These are phyloP conservation scores for Lentinula raphanica DNA, from an alignment of 768 basidiomycete species.

Conservation along the genomic window DNA sequence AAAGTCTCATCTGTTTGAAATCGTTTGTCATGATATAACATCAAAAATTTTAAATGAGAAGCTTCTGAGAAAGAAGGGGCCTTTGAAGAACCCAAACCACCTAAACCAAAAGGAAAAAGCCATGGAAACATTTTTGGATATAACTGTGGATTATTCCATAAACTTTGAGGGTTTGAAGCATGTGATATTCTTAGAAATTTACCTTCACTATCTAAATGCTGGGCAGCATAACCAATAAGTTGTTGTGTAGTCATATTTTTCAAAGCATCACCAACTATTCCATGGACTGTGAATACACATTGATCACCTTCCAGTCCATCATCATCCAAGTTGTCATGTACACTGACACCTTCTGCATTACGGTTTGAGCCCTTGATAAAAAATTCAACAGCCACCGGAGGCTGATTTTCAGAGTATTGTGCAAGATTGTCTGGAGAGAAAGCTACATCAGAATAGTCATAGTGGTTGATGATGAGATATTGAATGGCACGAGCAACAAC, in stretches of 20 bases:
- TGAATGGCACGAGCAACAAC: slow-evolving; percentile 23
- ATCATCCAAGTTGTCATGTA: slow-evolving; percentile 19
- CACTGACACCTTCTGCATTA: slow-evolving; percentile 19
- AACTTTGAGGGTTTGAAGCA: slow-evolving; percentile 18
- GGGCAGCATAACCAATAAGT: slow-evolving; percentile 19
- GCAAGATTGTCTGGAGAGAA: slow-evolving; percentile 24
- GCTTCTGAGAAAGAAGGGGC: slow-evolving; percentile 19
- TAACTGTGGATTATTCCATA: slow-evolving; percentile 27
- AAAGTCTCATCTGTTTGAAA: slow-evolving; percentile 35
- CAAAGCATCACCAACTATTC: slow-evolving; percentile 16
- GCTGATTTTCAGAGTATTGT: slow-evolving; percentile 17
- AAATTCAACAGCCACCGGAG: slow-evolving; percentile 18
- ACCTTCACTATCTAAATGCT: slow-evolving; percentile 21
- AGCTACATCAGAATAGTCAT: slow-evolving; percentile 24
- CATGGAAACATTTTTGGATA: slow-evolving; percentile 36
- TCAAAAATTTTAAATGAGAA: slow-evolving; percentile 20
- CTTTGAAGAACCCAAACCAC: slow-evolving; percentile 21
- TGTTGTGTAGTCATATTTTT: slow-evolving; percentile 7
- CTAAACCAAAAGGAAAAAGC: slow-evolving; percentile 36
- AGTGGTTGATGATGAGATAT: slow-evolving; percentile 32
- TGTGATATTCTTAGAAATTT: slow-evolving; percentile 26
- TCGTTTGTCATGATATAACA: slow-evolving; percentile 35
- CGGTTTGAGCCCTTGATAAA: slow-evolving; percentile 13
- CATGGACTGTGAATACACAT: slow-evolving; percentile 24
- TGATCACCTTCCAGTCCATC: slow-evolving; percentile 15